Evolutionary conservation across 2,329 filamentous ascomycete genomes (phyloP).

Genomic region (Neocatenulostroma microsporum): DNA sequence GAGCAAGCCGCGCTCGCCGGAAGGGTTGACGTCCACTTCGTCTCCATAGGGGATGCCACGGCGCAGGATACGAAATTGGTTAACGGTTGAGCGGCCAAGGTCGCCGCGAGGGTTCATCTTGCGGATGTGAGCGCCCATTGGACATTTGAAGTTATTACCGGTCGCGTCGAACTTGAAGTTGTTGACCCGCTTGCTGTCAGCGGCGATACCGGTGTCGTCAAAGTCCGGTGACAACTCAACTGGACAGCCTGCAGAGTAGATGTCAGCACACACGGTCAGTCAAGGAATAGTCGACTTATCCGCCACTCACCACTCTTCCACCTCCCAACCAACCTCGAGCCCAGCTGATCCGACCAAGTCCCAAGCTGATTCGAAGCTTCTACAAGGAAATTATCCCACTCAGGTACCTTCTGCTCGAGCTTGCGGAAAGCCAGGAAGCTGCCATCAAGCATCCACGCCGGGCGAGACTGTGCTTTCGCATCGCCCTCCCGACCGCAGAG

Average conservation of each 20-base stretch:
- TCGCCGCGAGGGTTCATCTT: constrained; percentile 42
- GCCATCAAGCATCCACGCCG: constrained; percentile 38
- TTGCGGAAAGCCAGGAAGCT: constrained; percentile 41
- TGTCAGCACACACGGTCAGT: no score
- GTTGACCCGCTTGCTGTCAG: constrained; percentile 25
- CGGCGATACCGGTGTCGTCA: constrained; percentile 28
- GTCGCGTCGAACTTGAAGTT: constrained; percentile 32
- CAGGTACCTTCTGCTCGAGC: constrained; percentile 39
- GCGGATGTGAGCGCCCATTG: constrained; percentile 42
- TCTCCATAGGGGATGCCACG: constrained; percentile 38
- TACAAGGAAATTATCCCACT: constrained; percentile 37
- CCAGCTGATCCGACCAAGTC: constrained; percentile 32
- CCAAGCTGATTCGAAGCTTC: constrained; percentile 24
- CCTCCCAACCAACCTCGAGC: constrained; percentile 37
- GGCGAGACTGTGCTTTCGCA: constrained; percentile 8
- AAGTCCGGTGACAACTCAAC: constrained; percentile 16
- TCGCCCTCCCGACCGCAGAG: constrained; percentile 34
- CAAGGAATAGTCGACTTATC: no score
- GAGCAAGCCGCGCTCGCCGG: constrained; percentile 37
- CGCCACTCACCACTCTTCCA: constrained; percentile 39
- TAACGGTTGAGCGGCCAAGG: constrained; percentile 14
- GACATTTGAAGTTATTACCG: constrained; percentile 33
- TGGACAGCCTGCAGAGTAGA: constrained; percentile 12
- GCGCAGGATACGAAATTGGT: constrained; percentile 34
- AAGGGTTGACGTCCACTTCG: constrained; percentile 26